Base-by-base conservation (phyloP, 768 basidiomycete species). In the Suillus paluster region DNA sequence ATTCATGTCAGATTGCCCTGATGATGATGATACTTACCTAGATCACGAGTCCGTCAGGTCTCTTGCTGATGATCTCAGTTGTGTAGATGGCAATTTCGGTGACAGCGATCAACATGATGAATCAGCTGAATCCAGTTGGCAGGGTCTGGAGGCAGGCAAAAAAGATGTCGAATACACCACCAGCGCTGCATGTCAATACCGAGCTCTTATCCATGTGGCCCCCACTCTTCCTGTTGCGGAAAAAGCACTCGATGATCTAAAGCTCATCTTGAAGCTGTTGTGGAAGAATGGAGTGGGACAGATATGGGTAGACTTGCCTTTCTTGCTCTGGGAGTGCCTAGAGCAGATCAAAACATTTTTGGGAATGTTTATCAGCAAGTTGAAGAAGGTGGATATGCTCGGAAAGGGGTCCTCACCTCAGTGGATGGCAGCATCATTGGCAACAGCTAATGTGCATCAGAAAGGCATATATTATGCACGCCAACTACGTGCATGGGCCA, bases 401-500 rank as follows among this genome's bases (percentile, higher is more conserved):
- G 34, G 9, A 19, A n/a, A 38, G 53, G 19, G 39, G 1, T 7
- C 12, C 38, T 44, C 23, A 10, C 42, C 34, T 25, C 42, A 57
- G 30, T 57, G 54, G 60, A 57, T 45, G 4, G 39, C 60, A 41
- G 23, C 54, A 25, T 61, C 60, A 41, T 42, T 55, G 25, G 33
- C 23, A n/a, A 27, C 54, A 19, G 54, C 41, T 23, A 27, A 34
- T 41, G 27, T 19, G 4, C 12, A 25, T n/a, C 34, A 39, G 30
- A 60, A 53, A 41, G 60, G 60, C 15, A 30, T 27, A 41, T 56
- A 42, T 23, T 23, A 39, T 23, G 54, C 50, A 9, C 44, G 63
- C 25, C 64, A 50, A 15, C 60, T 73, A 6, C 64, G 66, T 19
- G 60, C 63, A 15, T 72, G 70, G 68, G 62, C 68, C 11, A 57